Evolutionary conservation across 805 yeast genomes (phyloP), one percentile per base, ranked within the genome.

Genomic region (Saccharomycopsis sp.): DNA sequence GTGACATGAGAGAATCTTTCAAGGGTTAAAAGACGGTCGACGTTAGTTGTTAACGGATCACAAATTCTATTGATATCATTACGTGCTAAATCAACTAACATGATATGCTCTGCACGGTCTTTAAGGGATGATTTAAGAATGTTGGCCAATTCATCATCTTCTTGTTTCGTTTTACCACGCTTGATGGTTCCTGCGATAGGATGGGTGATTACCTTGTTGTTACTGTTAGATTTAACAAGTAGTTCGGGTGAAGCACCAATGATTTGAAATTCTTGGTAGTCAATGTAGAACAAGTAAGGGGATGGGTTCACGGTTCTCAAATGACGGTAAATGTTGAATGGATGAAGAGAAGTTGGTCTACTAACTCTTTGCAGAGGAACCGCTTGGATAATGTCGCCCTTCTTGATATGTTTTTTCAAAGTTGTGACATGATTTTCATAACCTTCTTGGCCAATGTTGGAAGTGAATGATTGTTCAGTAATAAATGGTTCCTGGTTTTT

Each of bases 191-290:
- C 99, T 1, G 99, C 99, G 59, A 93, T 93, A 17, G 98, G 99
- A 62, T 93, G 97, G 2, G 97, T 93, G 42, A 90, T 72, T 16
- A 93, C 77, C 55, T 85, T 79, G 51, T 82, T 78, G 28, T 81
- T 70, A 20, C 54, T 50, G 54, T 88, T 96, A 4, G 87, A 70
- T 62, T 87, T 85, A 44, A 90, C 97, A 46, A 93, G 70, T 45
- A 90, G 66, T 62, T 93, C 98, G 1, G 99, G 99, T 9, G 96
- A 87, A 0, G 99, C 99, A 39, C 99, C 98, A 45, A 93, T 90
- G 39, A 93, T 75, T 62, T 89, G 96, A 70, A 90, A 93, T 54
- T 87, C 96, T 47, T 85, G 61, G 57, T 85, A 83, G 61, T 93
- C 97, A 53, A 93, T 80, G 64, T 88, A 93, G 61, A 93, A 93